Base-by-base conservation (phyloP, 2,329 filamentous ascomycete genomes). In the Pseudopithomyces maydicus region DNA sequence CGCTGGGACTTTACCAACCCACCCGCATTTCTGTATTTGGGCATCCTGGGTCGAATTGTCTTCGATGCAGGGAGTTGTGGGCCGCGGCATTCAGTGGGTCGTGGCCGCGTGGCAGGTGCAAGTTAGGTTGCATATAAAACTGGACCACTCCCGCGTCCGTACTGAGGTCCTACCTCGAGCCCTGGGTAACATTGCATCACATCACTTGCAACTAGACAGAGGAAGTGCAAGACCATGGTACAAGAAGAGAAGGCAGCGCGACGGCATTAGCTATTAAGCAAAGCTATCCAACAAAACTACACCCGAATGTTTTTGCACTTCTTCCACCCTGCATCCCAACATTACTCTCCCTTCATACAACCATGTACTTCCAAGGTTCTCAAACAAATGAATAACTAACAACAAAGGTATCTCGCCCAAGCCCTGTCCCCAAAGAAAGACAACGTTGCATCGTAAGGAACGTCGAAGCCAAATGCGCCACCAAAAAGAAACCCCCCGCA, bases 381-480 rank as follows among this genome's bases (percentile, higher is more conserved):
- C 35, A 51, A 41, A 46, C 43, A 41, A 43, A 54, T n/a, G 42
- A 10, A 29, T 50, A 17, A 48, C 29, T 36, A 58, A 58, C 55
- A 46, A 26, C 51, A 57, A 58, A 58, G 56, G 56, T 58, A 55
- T 58, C 48, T 58, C 56, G 19, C 56, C 56, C 41, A 48, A 39
- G n/a, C 19, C 51, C 26, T 32, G 29, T 53, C 57, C 57, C 57
- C 55, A 63, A 65, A 64, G 63, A 72, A 68, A 63, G 61, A 61
- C 58, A 71, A 69, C 71, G 64, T 74, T 61, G 62, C 67, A 62
- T 74, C 71, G 64, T 73, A 61, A 71, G 59, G 61, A 69, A 65
- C 66, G 56, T 69, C 61, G 51, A 57, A 56, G 59, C 64, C 61
- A 57, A 56, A 59, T 45, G 42, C 63, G 67, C 65, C 65, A 65